Conservation (phyloP, 345 rosid genomes). For the Salix viminalis region DNA sequence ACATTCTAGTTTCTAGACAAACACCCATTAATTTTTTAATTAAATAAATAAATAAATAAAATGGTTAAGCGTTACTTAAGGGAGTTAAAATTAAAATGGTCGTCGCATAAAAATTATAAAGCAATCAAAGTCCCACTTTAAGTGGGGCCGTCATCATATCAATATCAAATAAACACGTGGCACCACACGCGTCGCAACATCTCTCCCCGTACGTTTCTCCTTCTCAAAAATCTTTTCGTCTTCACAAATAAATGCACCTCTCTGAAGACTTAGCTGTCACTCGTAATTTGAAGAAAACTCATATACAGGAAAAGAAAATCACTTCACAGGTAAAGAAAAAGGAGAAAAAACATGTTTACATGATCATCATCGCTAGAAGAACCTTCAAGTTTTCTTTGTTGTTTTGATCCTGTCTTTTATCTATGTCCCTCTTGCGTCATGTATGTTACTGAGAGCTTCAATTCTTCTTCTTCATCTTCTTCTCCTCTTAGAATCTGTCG, state of each 20-base stretch:
- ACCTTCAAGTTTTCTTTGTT: background rate
- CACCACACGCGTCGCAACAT: constrained; percentile 23
- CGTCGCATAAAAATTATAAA: background rate
- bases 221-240: background rate
- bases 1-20: too few relatives aligned
- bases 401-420: background rate
- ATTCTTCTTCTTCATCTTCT: background rate
- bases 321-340: background rate
- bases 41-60: too few relatives aligned
- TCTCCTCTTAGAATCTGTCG: background rate
- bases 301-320: background rate
- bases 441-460: background rate
- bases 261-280: too few relatives aligned
- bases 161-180: constrained; percentile 41
- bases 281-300: background rate
- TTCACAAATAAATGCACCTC: background rate
- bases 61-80: too few relatives aligned
- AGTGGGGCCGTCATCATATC: constrained; percentile 19
- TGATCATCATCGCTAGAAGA: too few relatives aligned
- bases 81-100: too few relatives aligned
- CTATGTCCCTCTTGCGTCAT: background rate
- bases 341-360: too few relatives aligned
- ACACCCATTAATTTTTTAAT: too few relatives aligned
- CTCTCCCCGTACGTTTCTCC: constrained; percentile 41
- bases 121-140: background rate